A percentile compares a stretch with the other conserved stretches of the same genome.
Conservation (phyloP, 129 eudicot species). For the Flaveria linearis region DNA sequence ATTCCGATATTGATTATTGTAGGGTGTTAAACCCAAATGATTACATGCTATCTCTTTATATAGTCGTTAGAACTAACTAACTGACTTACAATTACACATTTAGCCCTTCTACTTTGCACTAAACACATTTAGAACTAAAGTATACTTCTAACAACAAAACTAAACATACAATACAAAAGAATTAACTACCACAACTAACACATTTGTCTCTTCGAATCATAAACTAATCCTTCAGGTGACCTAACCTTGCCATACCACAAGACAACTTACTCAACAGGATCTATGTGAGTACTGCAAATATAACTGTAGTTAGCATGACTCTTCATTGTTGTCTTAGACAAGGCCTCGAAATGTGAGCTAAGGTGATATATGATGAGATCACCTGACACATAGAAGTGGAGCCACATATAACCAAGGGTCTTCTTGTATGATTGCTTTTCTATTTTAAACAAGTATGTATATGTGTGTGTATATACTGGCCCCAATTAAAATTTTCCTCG, state of each 20-base stretch:
- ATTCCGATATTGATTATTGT: too few relatives aligned
- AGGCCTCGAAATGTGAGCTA: background rate
- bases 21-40: too few relatives aligned
- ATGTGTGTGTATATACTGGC: background rate
- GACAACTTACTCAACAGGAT: background rate
- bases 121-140: too few relatives aligned
- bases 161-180: too few relatives aligned
- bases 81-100: too few relatives aligned
- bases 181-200: too few relatives aligned
- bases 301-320: background rate
- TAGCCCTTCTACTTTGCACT: too few relatives aligned
- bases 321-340: background rate
- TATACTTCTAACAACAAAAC: too few relatives aligned
- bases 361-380: background rate
- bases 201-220: background rate
- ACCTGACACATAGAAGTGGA: background rate
- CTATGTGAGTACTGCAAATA: background rate
- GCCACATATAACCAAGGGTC: background rate
- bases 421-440: background rate
- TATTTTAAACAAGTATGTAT: background rate
- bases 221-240: background rate
- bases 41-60: too few relatives aligned
- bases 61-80: too few relatives aligned
- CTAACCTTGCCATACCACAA: background rate
- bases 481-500: background rate